Evolutionary conservation across 2,329 filamentous ascomycete genomes (phyloP).

Genomic region (Albifimbria verrucaria): DNA sequence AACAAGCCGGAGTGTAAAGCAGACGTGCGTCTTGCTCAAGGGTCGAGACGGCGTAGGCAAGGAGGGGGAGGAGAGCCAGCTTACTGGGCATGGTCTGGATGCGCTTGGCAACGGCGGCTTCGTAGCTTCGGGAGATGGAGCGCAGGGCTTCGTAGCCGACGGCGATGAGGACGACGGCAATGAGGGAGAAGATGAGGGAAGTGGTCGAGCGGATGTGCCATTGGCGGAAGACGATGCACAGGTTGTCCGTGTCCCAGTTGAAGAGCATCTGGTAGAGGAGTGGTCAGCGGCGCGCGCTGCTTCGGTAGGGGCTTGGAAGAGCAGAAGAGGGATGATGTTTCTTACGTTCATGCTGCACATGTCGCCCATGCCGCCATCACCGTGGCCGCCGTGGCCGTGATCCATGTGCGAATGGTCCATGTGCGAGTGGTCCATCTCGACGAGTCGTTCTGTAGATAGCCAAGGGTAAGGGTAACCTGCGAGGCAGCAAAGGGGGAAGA

Average conservation of each 20-base stretch:
- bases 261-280: constrained; percentile 77
- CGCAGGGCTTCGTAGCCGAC: constrained; percentile 93
- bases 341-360: constrained; percentile 91
- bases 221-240: constrained; percentile 91
- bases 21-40: no score
- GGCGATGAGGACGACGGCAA: constrained; percentile 76
- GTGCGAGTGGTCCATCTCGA: no score
- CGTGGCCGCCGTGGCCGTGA: constrained; percentile 36
- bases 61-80: constrained; percentile 20
- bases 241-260: constrained; percentile 89
- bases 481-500: no score
- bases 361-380: constrained; percentile 54
- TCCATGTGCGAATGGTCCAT: constrained; percentile 45
- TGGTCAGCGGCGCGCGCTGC: constrained; percentile 5
- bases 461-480: no score
- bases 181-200: constrained; percentile 76
- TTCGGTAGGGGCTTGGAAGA: background rate
- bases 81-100: constrained; percentile 52
- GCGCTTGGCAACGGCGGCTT: constrained; percentile 50
- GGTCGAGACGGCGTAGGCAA: constrained; percentile 3
- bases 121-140: constrained; percentile 72
- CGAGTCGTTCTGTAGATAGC: no score
- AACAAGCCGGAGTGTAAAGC: background rate
- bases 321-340: constrained; percentile 4
- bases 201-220: constrained; percentile 79